Evolutionary conservation across 139 green algal genomes (phyloP).

Genomic region (Chlorella sorokiniana): DNA sequence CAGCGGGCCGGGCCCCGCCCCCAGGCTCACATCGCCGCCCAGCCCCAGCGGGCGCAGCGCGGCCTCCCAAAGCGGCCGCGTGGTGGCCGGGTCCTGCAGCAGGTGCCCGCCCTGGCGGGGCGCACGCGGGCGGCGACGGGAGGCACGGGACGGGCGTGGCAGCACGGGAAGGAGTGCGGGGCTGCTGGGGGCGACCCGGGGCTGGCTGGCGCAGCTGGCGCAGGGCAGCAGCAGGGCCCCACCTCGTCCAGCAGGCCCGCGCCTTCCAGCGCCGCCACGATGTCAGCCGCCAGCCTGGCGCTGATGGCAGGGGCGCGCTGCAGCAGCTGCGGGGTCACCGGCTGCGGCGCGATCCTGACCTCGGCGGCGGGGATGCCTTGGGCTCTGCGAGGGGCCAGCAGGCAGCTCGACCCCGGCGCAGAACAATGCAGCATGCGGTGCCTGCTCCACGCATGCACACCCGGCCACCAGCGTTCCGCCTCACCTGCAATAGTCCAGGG

Average conservation of each 20-base stretch:
- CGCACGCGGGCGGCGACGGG: background rate
- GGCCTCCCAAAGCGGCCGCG: background rate
- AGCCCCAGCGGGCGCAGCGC: slow-evolving; percentile 13
- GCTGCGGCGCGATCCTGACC: slow-evolving; percentile 33
- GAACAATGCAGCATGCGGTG: background rate
- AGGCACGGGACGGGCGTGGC: background rate
- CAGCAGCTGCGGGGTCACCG: slow-evolving; percentile 46
- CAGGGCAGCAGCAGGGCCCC: background rate
- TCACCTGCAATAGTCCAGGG: slow-evolving; percentile 25
- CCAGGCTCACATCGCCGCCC: slow-evolving; percentile 7
- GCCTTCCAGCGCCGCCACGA: slow-evolving; percentile 15
- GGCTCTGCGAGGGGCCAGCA: background rate
- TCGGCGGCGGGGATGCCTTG: slow-evolving; percentile 33
- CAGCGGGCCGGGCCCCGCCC: slow-evolving; percentile 1
- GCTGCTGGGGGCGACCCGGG: too few relatives aligned
- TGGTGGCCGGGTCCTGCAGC: slow-evolving; percentile 4
- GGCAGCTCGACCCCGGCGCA: background rate
- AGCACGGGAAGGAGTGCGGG: background rate
- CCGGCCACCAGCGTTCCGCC: too few relatives aligned
- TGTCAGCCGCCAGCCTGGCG: slow-evolving; percentile 11
- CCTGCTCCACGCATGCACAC: too few relatives aligned
- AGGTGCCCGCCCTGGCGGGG: background rate
- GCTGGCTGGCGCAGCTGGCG: too few relatives aligned
- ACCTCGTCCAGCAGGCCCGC: slow-evolving; percentile 24
- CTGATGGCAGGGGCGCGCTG: slow-evolving; percentile 22